phyloP scores from a whole-genome alignment of 257 asterid genomes.

The Haberlea rhodopensis region DNA sequence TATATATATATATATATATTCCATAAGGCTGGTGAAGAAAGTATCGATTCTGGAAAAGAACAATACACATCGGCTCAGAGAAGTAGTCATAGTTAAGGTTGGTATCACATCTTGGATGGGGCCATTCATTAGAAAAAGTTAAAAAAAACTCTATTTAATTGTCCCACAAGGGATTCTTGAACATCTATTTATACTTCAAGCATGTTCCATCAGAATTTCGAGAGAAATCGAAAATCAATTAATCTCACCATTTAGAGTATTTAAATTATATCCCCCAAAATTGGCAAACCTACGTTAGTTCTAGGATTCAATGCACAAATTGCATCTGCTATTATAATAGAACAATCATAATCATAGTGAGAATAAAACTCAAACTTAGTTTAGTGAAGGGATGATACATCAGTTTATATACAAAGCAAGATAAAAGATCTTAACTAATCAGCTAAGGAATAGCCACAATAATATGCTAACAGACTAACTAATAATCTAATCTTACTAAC shows the following conservation, averaged over 20 bases:
- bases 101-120: conserved; percentile 29
- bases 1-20: too few species aligned
- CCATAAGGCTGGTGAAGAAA: conserved; percentile 29
- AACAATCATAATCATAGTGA: too few species aligned
- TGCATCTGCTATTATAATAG: not conserved
- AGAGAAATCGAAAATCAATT: not conserved
- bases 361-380: too few species aligned
- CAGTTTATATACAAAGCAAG: too few species aligned
- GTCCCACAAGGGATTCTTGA: not conserved
- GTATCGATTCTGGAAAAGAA: conserved; percentile 36
- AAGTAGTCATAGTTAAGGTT: conserved; percentile 25
- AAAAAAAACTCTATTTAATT: not conserved
- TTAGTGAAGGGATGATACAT: too few species aligned
- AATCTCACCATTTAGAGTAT: not conserved
- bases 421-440: too few species aligned
- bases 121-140: conserved; percentile 12
- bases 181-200: not conserved
- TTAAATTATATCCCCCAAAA: not conserved
- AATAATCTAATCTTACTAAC: too few species aligned
- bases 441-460: too few species aligned
- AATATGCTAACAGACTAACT: too few species aligned
- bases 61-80: conserved; percentile 2
- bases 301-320: not conserved
- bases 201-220: not conserved
- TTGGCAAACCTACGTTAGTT: not conserved